Evolutionary conservation across 768 basidiomycete genomes (phyloP).

Genomic region (Auricularia auricula-judae): DNA sequence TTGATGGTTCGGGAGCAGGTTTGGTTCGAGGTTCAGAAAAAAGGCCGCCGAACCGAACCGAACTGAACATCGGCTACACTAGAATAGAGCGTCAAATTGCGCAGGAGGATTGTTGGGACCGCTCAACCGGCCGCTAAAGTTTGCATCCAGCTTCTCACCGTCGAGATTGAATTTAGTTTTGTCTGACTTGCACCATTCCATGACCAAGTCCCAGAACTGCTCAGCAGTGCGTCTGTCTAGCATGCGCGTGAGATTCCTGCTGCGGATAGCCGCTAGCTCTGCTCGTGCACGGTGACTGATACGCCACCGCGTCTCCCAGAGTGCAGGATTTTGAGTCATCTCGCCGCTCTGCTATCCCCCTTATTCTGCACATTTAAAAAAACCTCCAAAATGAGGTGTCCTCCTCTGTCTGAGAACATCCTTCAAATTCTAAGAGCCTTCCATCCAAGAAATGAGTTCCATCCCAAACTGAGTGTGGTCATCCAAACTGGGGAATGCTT

Average conservation of each 20-base stretch:
- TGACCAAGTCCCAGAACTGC: not conserved
- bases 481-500: too few relatives aligned
- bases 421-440: too few relatives aligned
- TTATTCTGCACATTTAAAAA: too few relatives aligned
- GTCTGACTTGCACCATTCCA: not conserved
- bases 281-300: not conserved
- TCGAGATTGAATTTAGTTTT: not conserved
- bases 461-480: too few relatives aligned
- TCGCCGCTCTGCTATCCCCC: not conserved
- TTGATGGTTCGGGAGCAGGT: not conserved
- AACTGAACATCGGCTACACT: too few relatives aligned
- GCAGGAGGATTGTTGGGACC: not conserved
- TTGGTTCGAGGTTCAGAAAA: constrained; percentile 5
- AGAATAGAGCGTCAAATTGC: too few relatives aligned
- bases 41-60: too few relatives aligned
- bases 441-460: too few relatives aligned
- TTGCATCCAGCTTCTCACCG: not conserved
- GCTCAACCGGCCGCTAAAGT: not conserved
- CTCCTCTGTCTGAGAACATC: too few relatives aligned
- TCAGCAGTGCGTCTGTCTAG: not conserved
- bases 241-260: not conserved
- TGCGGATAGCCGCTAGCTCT: not conserved
- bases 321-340: not conserved
- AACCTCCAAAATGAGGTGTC: too few relatives aligned
- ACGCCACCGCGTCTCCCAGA: not conserved